Evolutionary conservation across 2,329 filamentous ascomycete genomes (phyloP).

Genomic region (Dothistroma septosporum): DNA sequence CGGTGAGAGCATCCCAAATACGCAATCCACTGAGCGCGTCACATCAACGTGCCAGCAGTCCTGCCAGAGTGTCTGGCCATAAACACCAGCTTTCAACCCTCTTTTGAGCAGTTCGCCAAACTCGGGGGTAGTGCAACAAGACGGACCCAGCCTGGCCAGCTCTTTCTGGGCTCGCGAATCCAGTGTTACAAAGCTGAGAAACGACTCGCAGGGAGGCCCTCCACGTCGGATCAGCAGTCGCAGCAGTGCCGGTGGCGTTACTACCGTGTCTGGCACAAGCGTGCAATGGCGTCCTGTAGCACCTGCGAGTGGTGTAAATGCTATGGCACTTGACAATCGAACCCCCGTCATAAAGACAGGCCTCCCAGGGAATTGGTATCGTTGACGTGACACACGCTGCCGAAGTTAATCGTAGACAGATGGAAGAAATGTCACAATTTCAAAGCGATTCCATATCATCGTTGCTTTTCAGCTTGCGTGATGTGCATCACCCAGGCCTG

Average conservation of each 20-base stretch:
- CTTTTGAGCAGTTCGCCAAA: not conserved
- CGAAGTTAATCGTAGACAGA: not conserved
- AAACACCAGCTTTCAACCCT: not conserved
- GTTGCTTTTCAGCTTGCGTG: not conserved
- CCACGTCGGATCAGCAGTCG: not conserved
- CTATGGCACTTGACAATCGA: not conserved
- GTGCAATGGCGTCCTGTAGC: conserved; percentile 5
- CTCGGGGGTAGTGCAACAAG: not conserved
- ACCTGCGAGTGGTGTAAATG: not conserved
- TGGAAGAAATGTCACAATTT: not conserved
- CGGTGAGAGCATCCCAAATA: not conserved
- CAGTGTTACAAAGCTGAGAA: not conserved
- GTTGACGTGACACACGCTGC: not conserved
- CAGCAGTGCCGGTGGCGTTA: not conserved
- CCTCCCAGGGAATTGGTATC: conserved; percentile 6
- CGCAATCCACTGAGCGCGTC: not conserved
- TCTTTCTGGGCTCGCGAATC: not conserved
- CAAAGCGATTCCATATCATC: not conserved
- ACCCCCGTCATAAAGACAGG: conserved; percentile 4
- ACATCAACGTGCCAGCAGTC: not conserved
- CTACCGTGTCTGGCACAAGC: conserved; percentile 6
- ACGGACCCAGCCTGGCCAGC: not conserved
- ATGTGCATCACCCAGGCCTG: not conserved
- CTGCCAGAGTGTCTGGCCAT: not conserved
- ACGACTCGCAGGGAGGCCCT: not conserved